Evolutionary conservation across 2,329 filamentous ascomycete genomes (phyloP).

Genomic region (Hypoxylon sp.): DNA sequence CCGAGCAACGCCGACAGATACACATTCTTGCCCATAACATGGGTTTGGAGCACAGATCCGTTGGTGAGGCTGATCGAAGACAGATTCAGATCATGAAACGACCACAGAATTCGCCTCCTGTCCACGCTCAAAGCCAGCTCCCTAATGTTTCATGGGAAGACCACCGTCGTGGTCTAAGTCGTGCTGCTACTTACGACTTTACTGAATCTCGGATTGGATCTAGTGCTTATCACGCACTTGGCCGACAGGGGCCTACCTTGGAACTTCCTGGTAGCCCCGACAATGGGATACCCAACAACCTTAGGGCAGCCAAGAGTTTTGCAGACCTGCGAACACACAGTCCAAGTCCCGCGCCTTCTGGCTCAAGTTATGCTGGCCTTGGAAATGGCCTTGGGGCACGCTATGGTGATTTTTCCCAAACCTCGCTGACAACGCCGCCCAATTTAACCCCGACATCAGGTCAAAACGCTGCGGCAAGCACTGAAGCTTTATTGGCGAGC

Average conservation of each 20-base stretch:
- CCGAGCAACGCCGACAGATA: slow-evolving; percentile 88
- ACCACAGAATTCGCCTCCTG: slow-evolving; percentile 67
- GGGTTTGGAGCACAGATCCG: slow-evolving; percentile 90
- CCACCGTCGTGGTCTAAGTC: slow-evolving; percentile 86
- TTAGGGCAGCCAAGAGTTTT: slow-evolving; percentile 95
- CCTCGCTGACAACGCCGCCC: slow-evolving; percentile 53
- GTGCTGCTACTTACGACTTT: slow-evolving; percentile 98
- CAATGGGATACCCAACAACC: slow-evolving; percentile 77
- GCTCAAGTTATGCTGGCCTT: slow-evolving; percentile 79
- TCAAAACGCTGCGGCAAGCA: slow-evolving; percentile 53
- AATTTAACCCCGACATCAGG: slow-evolving; percentile 56
- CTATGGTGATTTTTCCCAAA: slow-evolving; percentile 54
- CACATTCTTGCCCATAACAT: slow-evolving; percentile 97
- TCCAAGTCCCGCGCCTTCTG: slow-evolving; percentile 90
- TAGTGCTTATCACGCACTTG: slow-evolving; percentile 81
- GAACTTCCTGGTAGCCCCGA: slow-evolving; percentile 87
- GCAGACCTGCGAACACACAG: slow-evolving; percentile 96
- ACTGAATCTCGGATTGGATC: slow-evolving; percentile 77
- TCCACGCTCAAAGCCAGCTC: slow-evolving; percentile 67
- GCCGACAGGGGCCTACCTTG: slow-evolving; percentile 86
- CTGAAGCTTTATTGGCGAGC: slow-evolving; percentile 53
- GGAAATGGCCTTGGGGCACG: slow-evolving; percentile 63
- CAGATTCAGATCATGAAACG: slow-evolving; percentile 91
- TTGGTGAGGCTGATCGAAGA: slow-evolving; percentile 87
- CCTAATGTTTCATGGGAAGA: slow-evolving; percentile 79